Evolutionary conservation across 2,329 filamentous ascomycete species (phyloP), one percentile per base, ranked within the genome.

Genomic region (Claviceps pusilla): DNA sequence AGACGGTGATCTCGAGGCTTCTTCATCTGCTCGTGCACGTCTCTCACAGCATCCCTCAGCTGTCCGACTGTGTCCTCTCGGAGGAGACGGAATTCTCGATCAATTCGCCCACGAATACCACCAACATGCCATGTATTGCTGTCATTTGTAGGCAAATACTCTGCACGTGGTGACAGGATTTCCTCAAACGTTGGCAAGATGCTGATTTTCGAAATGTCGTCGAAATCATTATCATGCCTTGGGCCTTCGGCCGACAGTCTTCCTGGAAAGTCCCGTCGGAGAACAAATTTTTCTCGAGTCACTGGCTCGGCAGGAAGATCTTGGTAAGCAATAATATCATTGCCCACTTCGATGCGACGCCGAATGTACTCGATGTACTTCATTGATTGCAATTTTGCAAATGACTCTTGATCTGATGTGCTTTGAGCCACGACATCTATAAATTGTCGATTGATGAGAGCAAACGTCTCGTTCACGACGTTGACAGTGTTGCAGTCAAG

Each of bases 41-140:
- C 57, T 43, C 68, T 67, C 2, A 77, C 70, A 0, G 70, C 70
- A 58, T 79, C 74, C 42, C 75, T 68, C 4, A 82, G 65, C 55
- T 78, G 73, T 0, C 76, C 76, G 2, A 80, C 66, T 0, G 73
- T 77, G 57, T 82, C 77, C 62, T 80, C 75, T 2, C 78, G 70
- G 1, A 80, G 61, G 1, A 81, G 69, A 16, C 78, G 71, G 50
- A 82, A 82, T 53, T 80, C 73, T 54, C 73, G 67, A 61, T 81
- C 78, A 0, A 82, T 61, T 1, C 77, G 69, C 2, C 77, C 75
- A 4, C 62, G 64, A 11, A 75, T 68, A 1, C 75, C 73, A 3
- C 62, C 58, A 56, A 58, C 56, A 50, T 63, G 72, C 60, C 66
- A 70, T 16, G 65, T 61, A 0, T 62, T 59, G 4, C 66, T 59